Percentiles rank a stretch among this genome's conserved stretches.
Evolutionary conservation across 2,329 filamentous ascomycete genomes (phyloP).

Genomic region (Epichloe elymi): DNA sequence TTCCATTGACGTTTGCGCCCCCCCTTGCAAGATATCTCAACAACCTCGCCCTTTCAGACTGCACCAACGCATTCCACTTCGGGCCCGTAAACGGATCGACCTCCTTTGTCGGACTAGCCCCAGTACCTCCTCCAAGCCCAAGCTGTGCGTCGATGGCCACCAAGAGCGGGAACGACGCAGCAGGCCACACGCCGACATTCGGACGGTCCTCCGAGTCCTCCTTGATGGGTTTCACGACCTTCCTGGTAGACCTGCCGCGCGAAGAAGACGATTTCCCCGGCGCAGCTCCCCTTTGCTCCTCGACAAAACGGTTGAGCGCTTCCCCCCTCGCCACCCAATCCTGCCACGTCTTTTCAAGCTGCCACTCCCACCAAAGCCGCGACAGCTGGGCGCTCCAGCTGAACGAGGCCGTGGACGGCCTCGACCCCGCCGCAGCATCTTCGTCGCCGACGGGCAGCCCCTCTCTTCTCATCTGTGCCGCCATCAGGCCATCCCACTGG

Average conservation of each 20-base stretch:
- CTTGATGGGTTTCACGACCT: neutral
- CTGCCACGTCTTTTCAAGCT: slow-evolving; percentile 18
- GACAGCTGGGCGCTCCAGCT: slow-evolving; percentile 17
- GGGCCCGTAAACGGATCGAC: slow-evolving; percentile 4
- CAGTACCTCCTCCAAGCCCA: neutral
- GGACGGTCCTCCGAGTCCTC: neutral
- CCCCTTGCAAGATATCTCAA: neutral
- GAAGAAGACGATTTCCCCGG: slow-evolving; percentile 5
- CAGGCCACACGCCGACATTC: slow-evolving; percentile 5
- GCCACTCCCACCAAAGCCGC: slow-evolving; percentile 18
- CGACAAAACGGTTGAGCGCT: slow-evolving; percentile 27
- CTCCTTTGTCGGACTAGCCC: neutral
- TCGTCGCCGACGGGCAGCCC: neutral
- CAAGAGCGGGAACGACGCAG: neutral
- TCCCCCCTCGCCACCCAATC: slow-evolving; percentile 28
- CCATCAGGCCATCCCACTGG: slow-evolving; percentile 31
- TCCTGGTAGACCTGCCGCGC: neutral
- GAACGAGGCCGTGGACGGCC: slow-evolving; percentile 14
- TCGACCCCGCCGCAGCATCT: neutral
- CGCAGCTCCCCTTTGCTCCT: slow-evolving; percentile 22
- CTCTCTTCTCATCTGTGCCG: slow-evolving; percentile 10
- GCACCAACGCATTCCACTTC: slow-evolving; percentile 5
- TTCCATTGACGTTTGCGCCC: neutral
- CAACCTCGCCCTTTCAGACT: neutral
- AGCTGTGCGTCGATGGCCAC: slow-evolving; percentile 2